Evolutionary conservation across 75 land plant genomes (phyloP).

Genomic region (Pinus albicaulis): DNA sequence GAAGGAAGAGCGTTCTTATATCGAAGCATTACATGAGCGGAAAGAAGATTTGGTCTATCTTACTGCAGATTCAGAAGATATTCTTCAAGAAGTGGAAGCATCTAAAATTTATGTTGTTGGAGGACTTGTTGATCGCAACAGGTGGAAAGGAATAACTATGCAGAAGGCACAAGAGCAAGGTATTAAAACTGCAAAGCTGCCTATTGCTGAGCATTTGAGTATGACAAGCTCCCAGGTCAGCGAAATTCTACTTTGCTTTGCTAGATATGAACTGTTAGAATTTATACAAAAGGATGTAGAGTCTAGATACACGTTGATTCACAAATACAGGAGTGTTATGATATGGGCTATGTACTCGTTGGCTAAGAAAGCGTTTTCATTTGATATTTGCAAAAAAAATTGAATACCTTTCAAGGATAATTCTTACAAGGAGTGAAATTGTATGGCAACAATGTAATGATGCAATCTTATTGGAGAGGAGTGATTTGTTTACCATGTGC

Average conservation of each 20-base stretch:
- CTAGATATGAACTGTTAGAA: background rate
- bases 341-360: background rate
- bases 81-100: constrained; percentile 71
- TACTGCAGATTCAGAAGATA: constrained; percentile 83
- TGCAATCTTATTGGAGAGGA: too few relatives aligned
- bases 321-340: background rate
- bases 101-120: constrained; percentile 87
- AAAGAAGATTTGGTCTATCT: constrained; percentile 88
- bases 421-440: too few relatives aligned
- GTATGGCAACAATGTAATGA: too few relatives aligned
- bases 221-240: constrained; percentile 85
- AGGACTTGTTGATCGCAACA: constrained; percentile 88
- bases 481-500: too few relatives aligned
- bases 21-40: constrained; percentile 69
- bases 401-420: too few relatives aligned
- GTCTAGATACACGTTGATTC: background rate
- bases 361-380: too few relatives aligned
- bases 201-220: constrained; percentile 73
- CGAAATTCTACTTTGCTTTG: background rate
- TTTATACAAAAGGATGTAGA: background rate
- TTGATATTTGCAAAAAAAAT: too few relatives aligned
- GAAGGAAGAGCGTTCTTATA: constrained; percentile 70
- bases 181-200: constrained; percentile 85
- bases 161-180: constrained; percentile 84
- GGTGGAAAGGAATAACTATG: constrained; percentile 87